Percentiles rank a stretch among this genome's conserved stretches.
phyloP scores from a whole-genome alignment of 257 asterid species.

The Solanum raphanifolium region DNA sequence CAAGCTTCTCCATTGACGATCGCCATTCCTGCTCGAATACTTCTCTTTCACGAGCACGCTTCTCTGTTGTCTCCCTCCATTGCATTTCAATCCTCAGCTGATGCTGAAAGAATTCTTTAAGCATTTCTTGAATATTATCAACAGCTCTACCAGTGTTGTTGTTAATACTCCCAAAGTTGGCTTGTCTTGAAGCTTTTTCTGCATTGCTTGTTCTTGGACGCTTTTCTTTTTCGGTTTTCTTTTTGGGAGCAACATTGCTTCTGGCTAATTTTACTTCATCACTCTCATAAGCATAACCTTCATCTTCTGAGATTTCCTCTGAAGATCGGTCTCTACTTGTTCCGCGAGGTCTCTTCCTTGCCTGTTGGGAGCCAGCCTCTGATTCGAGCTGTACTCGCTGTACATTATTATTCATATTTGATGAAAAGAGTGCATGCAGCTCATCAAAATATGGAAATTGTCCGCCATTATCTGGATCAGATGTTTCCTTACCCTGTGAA shows the following conservation, averaged over 20 bases:
- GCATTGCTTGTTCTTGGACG: slow-evolving; percentile 5
- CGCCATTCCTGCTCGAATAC: slow-evolving; percentile 54
- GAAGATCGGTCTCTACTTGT: slow-evolving; percentile 20
- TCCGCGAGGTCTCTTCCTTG: slow-evolving; percentile 17
- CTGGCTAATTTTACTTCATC: slow-evolving; percentile 15
- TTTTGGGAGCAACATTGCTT: slow-evolving; percentile 16
- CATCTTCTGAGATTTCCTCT: slow-evolving; percentile 22
- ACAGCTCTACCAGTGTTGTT: slow-evolving; percentile 1
- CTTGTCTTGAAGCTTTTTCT: slow-evolving; percentile 5
- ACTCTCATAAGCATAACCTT: slow-evolving; percentile 14
- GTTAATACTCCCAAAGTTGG: background rate
- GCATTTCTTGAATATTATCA: slow-evolving; percentile 22
- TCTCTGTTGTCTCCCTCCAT: slow-evolving; percentile 57
- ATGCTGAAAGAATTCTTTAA: slow-evolving; percentile 37
- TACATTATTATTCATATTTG: slow-evolving; percentile 19
- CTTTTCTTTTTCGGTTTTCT: slow-evolving; percentile 18
- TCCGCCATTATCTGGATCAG: slow-evolving; percentile 21
- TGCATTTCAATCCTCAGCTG: slow-evolving; percentile 53
- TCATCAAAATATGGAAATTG: slow-evolving; percentile 48
- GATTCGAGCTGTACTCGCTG: slow-evolving; percentile 17
- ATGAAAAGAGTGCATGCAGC: slow-evolving; percentile 37
- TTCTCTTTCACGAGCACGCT: slow-evolving; percentile 40
- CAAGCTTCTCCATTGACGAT: slow-evolving; percentile 49
- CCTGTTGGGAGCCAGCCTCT: slow-evolving; percentile 18
- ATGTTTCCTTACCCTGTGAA: slow-evolving; percentile 39